phyloP scores from a whole-genome alignment of 2,329 filamentous ascomycete genomes.

The Zymoseptoria passerinii region DNA sequence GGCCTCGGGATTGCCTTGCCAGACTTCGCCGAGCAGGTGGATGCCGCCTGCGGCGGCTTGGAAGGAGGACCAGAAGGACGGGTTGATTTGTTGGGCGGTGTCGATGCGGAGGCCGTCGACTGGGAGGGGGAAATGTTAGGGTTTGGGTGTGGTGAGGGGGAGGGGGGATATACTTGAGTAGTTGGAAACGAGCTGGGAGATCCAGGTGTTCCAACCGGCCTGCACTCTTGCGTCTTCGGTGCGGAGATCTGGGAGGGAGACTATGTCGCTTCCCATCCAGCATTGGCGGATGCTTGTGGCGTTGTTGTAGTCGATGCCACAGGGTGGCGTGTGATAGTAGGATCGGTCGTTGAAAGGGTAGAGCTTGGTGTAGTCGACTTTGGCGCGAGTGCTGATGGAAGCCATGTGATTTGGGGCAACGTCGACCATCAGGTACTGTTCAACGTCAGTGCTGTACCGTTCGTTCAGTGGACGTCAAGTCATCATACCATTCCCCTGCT shows the following conservation, averaged over 20 bases:
- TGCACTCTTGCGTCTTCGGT: slow-evolving; percentile 45
- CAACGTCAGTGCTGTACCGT: background rate
- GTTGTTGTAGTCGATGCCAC: slow-evolving; percentile 48
- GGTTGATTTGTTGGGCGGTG: slow-evolving; percentile 38
- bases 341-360: slow-evolving; percentile 35
- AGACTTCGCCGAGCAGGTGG: slow-evolving; percentile 40
- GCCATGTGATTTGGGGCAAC: slow-evolving; percentile 40
- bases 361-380: slow-evolving; percentile 29
- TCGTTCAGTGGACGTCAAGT: background rate
- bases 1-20: slow-evolving; percentile 28
- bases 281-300: slow-evolving; percentile 34
- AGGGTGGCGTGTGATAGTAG: slow-evolving; percentile 45
- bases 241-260: slow-evolving; percentile 52
- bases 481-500: slow-evolving; percentile 34
- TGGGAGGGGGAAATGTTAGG: background rate
- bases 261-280: slow-evolving; percentile 45
- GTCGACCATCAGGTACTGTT: slow-evolving; percentile 39
- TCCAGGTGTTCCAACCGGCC: slow-evolving; percentile 48
- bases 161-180: slow-evolving; percentile 38
- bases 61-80: slow-evolving; percentile 33
- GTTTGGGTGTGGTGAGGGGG: background rate
- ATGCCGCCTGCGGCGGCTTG: slow-evolving; percentile 21
- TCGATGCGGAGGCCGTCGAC: slow-evolving; percentile 47
- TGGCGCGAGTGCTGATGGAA: slow-evolving; percentile 22
- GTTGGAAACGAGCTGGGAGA: slow-evolving; percentile 48